These are phyloP conservation scores for Boechera stricta DNA, from an alignment of 345 rosid genomes.

Conservation along the genomic window DNA sequence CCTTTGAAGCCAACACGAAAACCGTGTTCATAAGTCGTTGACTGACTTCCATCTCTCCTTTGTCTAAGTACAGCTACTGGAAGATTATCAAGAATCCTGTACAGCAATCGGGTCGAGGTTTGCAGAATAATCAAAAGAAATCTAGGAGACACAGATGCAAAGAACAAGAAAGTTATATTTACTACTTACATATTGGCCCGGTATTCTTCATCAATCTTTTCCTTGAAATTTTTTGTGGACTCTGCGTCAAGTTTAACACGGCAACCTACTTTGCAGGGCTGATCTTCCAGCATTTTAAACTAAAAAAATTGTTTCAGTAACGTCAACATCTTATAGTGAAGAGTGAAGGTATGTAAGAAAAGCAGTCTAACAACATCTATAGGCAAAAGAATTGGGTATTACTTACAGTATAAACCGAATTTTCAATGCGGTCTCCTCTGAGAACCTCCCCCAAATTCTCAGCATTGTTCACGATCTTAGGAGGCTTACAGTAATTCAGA, in stretches of 20 bases:
- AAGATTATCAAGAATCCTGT: slow-evolving; percentile 97
- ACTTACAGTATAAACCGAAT: slow-evolving; percentile 81
- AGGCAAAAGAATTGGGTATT: slow-evolving; percentile 9
- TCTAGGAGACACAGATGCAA: background rate
- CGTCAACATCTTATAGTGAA: slow-evolving; percentile 30
- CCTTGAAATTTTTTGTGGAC: slow-evolving; percentile 85
- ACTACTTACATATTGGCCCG: slow-evolving; percentile 88
- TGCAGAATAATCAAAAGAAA: background rate
- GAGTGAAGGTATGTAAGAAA: background rate
- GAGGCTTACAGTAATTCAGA: slow-evolving; percentile 77
- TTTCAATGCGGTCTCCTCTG: slow-evolving; percentile 97
- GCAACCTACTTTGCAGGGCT: slow-evolving; percentile 82
- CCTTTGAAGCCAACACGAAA: slow-evolving; percentile 97
- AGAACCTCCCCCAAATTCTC: slow-evolving; percentile 96
- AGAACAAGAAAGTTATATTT: background rate
- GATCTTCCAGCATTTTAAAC: slow-evolving; percentile 94
- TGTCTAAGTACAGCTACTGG: slow-evolving; percentile 96
- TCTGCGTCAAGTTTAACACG: slow-evolving; percentile 62
- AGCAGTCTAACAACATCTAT: background rate
- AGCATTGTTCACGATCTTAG: slow-evolving; percentile 71
- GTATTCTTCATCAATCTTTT: slow-evolving; percentile 93
- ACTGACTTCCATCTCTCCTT: slow-evolving; percentile 87
- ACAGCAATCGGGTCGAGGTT: slow-evolving; percentile 28
- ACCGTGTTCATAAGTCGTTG: slow-evolving; percentile 92
- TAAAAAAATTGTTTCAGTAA: slow-evolving; percentile 34